Conservation (phyloP, 1,139 yeast species). For the Blastobotrys ciferrii region DNA sequence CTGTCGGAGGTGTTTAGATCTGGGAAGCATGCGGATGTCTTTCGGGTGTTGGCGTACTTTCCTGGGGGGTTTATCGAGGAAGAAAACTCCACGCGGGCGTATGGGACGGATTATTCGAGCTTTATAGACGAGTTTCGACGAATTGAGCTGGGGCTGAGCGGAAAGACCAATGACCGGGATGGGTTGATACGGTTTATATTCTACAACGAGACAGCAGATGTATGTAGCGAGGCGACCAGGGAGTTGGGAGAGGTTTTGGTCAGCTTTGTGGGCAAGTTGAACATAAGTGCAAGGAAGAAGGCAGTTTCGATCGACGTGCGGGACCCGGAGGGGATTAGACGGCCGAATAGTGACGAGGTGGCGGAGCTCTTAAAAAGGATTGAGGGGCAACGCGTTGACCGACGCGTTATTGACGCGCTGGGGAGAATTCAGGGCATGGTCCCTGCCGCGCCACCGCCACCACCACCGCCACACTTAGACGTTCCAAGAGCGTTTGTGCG, state of each 20-base stretch:
- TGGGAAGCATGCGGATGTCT: background rate
- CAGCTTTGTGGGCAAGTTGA: conserved; percentile 3
- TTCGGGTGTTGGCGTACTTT: background rate
- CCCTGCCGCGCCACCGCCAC: background rate
- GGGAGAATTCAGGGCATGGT: background rate
- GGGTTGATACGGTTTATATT: background rate
- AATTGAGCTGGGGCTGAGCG: background rate
- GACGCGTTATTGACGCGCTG: background rate
- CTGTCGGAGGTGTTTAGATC: no score
- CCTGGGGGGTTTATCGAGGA: conserved; percentile 1
- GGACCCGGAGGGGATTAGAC: background rate
- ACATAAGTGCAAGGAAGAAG: background rate
- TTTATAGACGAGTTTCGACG: background rate
- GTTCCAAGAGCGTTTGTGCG: background rate
- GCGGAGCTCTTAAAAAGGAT: background rate
- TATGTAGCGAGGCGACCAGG: background rate
- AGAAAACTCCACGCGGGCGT: background rate
- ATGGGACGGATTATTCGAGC: conserved; percentile 1
- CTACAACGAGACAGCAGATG: background rate
- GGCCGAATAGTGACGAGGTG: background rate
- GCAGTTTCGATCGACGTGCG: conserved; percentile 1
- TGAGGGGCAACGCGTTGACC: background rate
- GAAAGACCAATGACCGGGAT: background rate
- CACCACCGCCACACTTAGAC: background rate
- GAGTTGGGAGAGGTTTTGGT: background rate